These are phyloP conservation scores for Lentinula lateritia DNA, from an alignment of 768 basidiomycete genomes.

Conservation along the genomic window DNA sequence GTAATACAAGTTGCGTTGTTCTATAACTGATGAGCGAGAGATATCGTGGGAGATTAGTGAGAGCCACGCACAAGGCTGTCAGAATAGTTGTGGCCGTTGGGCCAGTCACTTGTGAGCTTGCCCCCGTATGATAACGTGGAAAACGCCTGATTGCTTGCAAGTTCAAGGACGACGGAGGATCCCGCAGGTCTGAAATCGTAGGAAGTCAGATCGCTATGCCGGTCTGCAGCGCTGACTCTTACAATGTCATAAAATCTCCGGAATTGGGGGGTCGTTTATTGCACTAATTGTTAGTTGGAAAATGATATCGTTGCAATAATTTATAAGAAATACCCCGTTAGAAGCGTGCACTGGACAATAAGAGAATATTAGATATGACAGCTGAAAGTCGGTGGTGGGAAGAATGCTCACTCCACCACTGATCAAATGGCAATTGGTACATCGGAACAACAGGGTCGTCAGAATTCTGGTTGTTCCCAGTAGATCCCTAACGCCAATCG, in stretches of 20 bases:
- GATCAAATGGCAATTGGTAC: not conserved
- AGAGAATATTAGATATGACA: not conserved
- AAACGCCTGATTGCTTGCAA: slow-evolving; percentile 42
- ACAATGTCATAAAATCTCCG: slow-evolving; percentile 9
- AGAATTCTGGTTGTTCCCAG: not conserved
- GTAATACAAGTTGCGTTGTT: slow-evolving; percentile 37
- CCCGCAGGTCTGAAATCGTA: slow-evolving; percentile 37
- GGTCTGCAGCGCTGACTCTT: not conserved
- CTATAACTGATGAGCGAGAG: slow-evolving; percentile 13
- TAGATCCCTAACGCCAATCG: not conserved
- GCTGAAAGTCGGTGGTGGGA: not conserved
- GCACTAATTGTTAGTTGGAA: no score
- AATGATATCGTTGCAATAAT: no score
- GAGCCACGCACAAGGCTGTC: slow-evolving; percentile 35
- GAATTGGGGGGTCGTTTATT: slow-evolving; percentile 5
- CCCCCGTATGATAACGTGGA: slow-evolving; percentile 40
- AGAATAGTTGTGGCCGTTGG: slow-evolving; percentile 38
- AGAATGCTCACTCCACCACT: slow-evolving; percentile 8
- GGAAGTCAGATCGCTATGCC: not conserved
- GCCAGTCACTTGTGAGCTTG: slow-evolving; percentile 33
- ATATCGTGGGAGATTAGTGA: not conserved
- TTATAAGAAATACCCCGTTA: not conserved
- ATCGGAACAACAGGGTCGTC: slow-evolving; percentile 5
- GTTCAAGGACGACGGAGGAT: slow-evolving; percentile 40
- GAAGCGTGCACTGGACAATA: slow-evolving; percentile 1